Percentiles rank a stretch among this genome's conserved stretches.
These are phyloP conservation scores for Pseudisothecium myosuroides DNA, from an alignment of 225 moss, liverwort and hornwort genomes.

Conservation along the genomic window DNA sequence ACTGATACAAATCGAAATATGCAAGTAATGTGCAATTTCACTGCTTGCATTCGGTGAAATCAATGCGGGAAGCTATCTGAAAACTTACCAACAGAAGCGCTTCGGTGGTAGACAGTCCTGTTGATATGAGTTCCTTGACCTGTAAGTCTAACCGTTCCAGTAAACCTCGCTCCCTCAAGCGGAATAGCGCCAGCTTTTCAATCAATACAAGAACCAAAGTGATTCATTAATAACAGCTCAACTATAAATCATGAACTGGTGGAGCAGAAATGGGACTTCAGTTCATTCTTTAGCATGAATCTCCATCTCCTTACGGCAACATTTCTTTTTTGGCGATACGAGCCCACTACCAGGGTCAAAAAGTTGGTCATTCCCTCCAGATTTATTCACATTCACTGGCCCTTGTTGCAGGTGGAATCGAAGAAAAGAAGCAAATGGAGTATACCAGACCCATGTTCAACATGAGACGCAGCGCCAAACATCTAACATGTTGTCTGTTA, in stretches of 20 bases:
- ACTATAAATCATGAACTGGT: not conserved
- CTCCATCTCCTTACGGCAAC: not conserved
- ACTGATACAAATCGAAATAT: not conserved
- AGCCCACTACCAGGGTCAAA: not conserved
- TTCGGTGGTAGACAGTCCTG: conserved; percentile 14
- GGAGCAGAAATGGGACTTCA: not conserved
- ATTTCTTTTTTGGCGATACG: not conserved
- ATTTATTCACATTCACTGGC: not conserved
- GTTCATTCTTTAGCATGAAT: not conserved
- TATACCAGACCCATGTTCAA: not conserved
- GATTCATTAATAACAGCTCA: not conserved
- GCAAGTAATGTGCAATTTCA: not conserved
- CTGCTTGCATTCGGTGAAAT: not conserved
- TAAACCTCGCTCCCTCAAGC: conserved; percentile 23
- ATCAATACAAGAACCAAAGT: not conserved
- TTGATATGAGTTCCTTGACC: conserved; percentile 8
- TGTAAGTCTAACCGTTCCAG: conserved; percentile 22
- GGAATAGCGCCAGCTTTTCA: conserved; percentile 23
- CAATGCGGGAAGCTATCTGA: not conserved
- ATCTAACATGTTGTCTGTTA: too few relatives aligned
- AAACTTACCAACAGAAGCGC: conserved; percentile 24
- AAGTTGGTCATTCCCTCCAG: not conserved
- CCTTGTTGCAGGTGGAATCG: not conserved
- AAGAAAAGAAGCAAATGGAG: not conserved
- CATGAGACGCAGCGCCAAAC: not conserved